Evolutionary conservation across 2,329 filamentous ascomycete species (phyloP), one percentile per base, ranked within the genome.

Genomic region (Cladosporium oxysporum): DNA sequence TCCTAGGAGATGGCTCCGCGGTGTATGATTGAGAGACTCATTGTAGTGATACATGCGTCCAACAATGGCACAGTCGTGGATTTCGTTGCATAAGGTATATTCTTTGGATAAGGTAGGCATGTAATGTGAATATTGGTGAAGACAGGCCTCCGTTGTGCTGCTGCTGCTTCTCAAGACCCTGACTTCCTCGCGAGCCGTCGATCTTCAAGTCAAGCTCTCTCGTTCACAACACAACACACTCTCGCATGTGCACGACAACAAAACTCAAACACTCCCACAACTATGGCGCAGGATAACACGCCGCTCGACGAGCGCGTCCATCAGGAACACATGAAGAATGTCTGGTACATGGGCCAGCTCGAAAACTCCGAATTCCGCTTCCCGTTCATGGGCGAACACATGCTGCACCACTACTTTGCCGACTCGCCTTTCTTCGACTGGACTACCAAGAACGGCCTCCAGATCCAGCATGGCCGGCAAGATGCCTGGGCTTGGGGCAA

Each of bases 361-460:
- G 52, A 65, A 10, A 66, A 65, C 62, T 68, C 66, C 21, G 66
- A 67, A 26, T 62, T 70, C 49, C 37, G 31, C 11, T 44, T 53
- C 33, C 64, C 68, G 67, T 61, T 58, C 33, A 76, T 75, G 71
- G 70, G 74, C 67, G 75, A 86, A 81, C 70, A 75, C 66, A 70
- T 76, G 66, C 71, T 89, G 52, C 82, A 88, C 64, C 86, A 84
- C 72, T 89, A 89, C 76, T 88, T 90, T 73, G 81, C 81, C 65
- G 81, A 84, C 70, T 87, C 85, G 1, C 85, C 85, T n/a, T 89
- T 88, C 79, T 88, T 87, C 75, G 87, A 89, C 68, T 76, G 79
- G 28, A 83, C 81, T 16, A 87, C 84, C 67, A 88, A 88, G 75
- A 89, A 89, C 76, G 83, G 83, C 68, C 80, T 85, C 11, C 77